Conservation (phyloP, 768 basidiomycete genomes). For the Russula brevipes region DNA sequence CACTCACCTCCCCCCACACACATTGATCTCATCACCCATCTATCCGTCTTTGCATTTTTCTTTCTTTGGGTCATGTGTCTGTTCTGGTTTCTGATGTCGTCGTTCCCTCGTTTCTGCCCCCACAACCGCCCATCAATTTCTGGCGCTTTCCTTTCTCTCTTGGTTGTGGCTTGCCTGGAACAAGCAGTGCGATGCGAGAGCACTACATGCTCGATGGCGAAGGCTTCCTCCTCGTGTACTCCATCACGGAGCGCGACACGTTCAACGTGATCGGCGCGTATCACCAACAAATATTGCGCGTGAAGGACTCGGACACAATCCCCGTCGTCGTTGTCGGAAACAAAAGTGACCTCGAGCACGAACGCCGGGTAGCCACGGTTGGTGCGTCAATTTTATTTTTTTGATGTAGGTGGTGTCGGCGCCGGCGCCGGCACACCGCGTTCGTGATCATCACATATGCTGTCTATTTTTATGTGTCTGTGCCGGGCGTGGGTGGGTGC, state of each 20-base stretch:
- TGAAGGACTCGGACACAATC: conserved; percentile 93
- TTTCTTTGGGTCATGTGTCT: no score
- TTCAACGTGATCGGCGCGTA: conserved; percentile 95
- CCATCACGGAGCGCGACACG: conserved; percentile 94
- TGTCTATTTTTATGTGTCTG: no score
- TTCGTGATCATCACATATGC: no score
- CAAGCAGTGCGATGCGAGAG: conserved; percentile 86
- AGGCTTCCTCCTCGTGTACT: conserved; percentile 96
- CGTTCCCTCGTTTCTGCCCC: no score
- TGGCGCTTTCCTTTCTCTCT: background rate
- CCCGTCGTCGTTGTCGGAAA: conserved; percentile 97
- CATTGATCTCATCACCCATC: no score
- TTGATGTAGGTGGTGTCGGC: no score
- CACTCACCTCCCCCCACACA: background rate
- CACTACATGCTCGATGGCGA: conserved; percentile 99
- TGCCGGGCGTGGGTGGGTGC: no score
- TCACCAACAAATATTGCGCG: conserved; percentile 92
- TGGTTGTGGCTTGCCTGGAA: background rate
- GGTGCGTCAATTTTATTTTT: conserved; percentile 48
- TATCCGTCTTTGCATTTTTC: no score
- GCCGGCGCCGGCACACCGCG: no score
- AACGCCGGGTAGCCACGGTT: conserved; percentile 90
- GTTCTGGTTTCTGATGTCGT: no score
- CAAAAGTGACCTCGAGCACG: conserved; percentile 92
- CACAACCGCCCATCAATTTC: background rate